A percentile compares a stretch with the other conserved stretches of the same genome.
phyloP scores from a whole-genome alignment of 148 eudicot species.

The Amaranthus cruentus region DNA sequence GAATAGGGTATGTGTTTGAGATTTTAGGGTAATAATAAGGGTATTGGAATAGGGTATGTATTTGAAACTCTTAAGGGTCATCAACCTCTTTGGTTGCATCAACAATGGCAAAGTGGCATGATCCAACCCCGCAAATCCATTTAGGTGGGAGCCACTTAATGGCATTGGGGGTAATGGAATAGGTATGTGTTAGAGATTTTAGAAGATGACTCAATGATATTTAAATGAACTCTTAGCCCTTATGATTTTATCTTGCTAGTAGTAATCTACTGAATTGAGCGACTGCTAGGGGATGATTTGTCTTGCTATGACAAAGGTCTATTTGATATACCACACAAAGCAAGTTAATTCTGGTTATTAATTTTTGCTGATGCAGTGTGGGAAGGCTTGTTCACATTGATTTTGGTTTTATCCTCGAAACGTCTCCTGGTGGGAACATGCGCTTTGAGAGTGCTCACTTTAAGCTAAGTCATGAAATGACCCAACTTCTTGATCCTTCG shows the following conservation, averaged over 20 bases:
- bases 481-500: conserved; percentile 95
- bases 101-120: no score
- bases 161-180: no score
- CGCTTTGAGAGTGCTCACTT: conserved; percentile 97
- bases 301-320: neutral
- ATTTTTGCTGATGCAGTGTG: conserved; percentile 37
- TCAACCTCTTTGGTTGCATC: no score
- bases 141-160: no score
- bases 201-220: no score
- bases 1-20: neutral
- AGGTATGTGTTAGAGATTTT: no score
- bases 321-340: neutral
- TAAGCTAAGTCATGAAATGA: conserved; percentile 99
- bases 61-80: neutral
- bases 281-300: no score
- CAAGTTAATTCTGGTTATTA: conserved; percentile 10
- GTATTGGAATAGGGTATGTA: neutral
- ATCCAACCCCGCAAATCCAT: no score
- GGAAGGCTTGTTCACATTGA: conserved; percentile 99
- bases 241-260: no score
- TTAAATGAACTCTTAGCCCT: no score
- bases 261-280: no score
- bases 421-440: conserved; percentile 96
- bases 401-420: conserved; percentile 96
- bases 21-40: neutral